Base-by-base conservation (phyloP, 768 basidiomycete species). In the Lepiota subincarnata region DNA sequence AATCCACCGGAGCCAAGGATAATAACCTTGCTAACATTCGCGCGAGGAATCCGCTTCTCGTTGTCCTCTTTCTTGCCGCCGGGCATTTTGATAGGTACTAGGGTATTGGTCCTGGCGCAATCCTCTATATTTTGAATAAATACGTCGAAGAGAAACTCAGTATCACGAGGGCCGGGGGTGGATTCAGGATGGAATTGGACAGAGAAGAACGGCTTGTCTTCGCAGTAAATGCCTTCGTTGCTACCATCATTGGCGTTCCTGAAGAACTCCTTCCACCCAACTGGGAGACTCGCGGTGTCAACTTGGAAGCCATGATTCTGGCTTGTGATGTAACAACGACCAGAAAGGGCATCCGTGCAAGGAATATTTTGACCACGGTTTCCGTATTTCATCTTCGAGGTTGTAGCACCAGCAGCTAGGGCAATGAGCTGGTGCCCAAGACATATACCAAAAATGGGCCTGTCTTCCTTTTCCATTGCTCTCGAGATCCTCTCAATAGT, bases 161-260 rank as follows among this genome's bases (percentile, higher is more conserved):
- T 99, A 66, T 99, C 97, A 52, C 94, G 84, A 18, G 97, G 97
- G 20, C 97, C 97, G 10, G 94, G 95, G 2, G 90, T 92, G 26
- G 91, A 92, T 69, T 99, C 97, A 19, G 97, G 97, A 68, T 99
- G 97, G 79, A 99, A 99, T 67, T 99, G 97, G 16, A 98, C 96
- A 18, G 96, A 98, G 71, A 99, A 98, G 78, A 91, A 97, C 0
- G 97, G 96, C 59, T 91, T 91, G 66, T 85, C 81, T 57, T 87
- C 84, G 71, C 83, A 95, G 72, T 92, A 96, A 58, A 99, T 94
- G 55, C 97, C 97, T 69, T 99, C 97, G 66, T 99, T 99, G 67
- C 92, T 94, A 44, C 83, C 85, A 65, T 99, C 97, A 69, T 98
- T 99, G 50, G 97, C 96, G 65, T 99, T 99, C 62, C 78, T 77